Evolutionary conservation across 2,329 filamentous ascomycete species (phyloP), one percentile per base, ranked within the genome.

Genomic region (Talaromyces sp.): DNA sequence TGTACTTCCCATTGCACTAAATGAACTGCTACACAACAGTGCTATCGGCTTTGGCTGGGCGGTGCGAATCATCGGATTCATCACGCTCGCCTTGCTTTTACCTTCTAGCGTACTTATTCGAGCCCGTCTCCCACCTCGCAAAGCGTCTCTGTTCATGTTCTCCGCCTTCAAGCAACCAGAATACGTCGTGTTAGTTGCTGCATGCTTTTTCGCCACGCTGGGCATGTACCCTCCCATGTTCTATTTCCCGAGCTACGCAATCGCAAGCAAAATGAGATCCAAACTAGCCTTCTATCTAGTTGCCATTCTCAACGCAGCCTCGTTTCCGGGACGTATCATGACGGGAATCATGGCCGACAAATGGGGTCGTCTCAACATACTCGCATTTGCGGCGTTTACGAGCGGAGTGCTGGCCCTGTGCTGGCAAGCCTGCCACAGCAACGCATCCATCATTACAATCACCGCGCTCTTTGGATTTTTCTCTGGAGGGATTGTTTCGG

Each of bases 31-130:
- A 21, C 79, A 80, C 61, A 21, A 13, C 43, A 68, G 75, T 0
- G 62, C 60, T 0, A 64, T 84, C 38, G 72, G 74, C 8, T 77
- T 83, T 60, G 79, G 75, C 26, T 84, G 82, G 82, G 73, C 80
- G 0, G 75, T 84, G 0, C 73, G 82, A 2, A 71, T 82, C 46
- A 73, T 81, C 24, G 82, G 76, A 1, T 84, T 84, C 62, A 65
- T 81, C 58, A 78, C 81, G 61, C 59, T 82, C 3, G 76, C 77
- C 0, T 6, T 81, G 5, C 64, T 81, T 26, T 50, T 70, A 11
- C 77, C 82, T 56, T 71, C 80, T 1, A 68, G 66, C 46, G 8
- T 77, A 4, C 62, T 46, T 24, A 63, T 68, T 49, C 64, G 57
- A n/a, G 58, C 65, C 10, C 67, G 66, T 7, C 55, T 67, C 1